Conservation (phyloP, 345 rosid species). For the Nasturtium officinale region DNA sequence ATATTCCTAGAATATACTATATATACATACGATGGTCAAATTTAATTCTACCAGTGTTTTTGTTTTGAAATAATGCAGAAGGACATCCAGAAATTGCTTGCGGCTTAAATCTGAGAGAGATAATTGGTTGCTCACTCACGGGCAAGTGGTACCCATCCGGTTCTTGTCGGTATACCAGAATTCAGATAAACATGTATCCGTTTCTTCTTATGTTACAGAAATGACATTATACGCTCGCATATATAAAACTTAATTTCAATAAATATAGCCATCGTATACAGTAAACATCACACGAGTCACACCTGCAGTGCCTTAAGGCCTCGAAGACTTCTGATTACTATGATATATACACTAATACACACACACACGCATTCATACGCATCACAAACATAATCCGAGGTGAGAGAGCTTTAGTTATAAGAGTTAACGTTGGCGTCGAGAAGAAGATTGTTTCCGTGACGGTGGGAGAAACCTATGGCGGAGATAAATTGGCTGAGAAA, state of each 20-base stretch:
- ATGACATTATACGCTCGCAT: not conserved
- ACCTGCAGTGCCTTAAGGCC: not conserved
- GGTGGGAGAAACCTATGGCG: slow-evolving; percentile 35
- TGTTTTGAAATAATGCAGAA: slow-evolving; percentile 28
- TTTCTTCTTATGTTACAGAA: not conserved
- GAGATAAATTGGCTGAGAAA: slow-evolving; percentile 32
- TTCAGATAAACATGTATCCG: not conserved
- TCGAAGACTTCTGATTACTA: slow-evolving; percentile 5
- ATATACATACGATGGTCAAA: not conserved
- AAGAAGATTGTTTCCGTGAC: slow-evolving; percentile 20
- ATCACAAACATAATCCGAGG: not conserved
- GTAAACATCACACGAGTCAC: not conserved
- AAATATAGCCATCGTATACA: not conserved
- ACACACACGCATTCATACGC: not conserved
- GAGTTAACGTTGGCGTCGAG: slow-evolving; percentile 23
- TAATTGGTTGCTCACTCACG: no score
- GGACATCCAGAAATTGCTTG: slow-evolving; percentile 30
- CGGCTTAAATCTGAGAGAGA: no score
- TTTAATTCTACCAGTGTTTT: slow-evolving; percentile 4
- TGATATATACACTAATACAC: not conserved
- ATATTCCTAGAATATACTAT: not conserved
- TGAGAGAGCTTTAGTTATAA: not conserved
- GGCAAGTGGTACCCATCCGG: slow-evolving; percentile 1
- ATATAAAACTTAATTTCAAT: not conserved
- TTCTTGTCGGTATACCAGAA: slow-evolving; percentile 18